phyloP scores from a whole-genome alignment of 805 yeast species.

The Wickerhamiella parazyma region DNA sequence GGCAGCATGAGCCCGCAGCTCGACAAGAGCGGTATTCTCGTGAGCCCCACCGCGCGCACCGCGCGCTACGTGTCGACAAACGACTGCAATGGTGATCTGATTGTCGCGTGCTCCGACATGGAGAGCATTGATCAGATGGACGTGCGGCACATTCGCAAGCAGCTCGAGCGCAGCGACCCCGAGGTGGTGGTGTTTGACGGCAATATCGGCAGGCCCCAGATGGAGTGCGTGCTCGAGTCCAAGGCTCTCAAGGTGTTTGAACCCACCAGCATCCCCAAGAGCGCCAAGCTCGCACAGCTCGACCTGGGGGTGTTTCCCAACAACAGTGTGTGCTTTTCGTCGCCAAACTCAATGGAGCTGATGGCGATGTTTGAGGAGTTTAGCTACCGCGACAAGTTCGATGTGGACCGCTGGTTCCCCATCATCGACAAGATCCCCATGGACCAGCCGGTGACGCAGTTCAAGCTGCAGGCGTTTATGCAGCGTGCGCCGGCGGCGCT shows the following conservation, averaged over 20 bases:
- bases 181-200: slow-evolving; percentile 49
- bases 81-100: slow-evolving; percentile 43
- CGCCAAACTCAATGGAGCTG: slow-evolving; percentile 62
- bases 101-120: slow-evolving; percentile 81
- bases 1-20: slow-evolving; percentile 18
- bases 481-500: slow-evolving; percentile 19
- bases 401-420: slow-evolving; percentile 63
- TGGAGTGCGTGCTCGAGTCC: slow-evolving; percentile 27
- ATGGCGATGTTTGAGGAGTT: slow-evolving; percentile 40
- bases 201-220: slow-evolving; percentile 39
- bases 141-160: slow-evolving; percentile 29
- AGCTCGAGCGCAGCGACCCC: slow-evolving; percentile 34
- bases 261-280: slow-evolving; percentile 64
- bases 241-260: slow-evolving; percentile 35
- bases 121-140: slow-evolving; percentile 43
- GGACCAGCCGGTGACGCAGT: slow-evolving; percentile 24
- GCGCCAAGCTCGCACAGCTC: slow-evolving; percentile 34
- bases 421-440: slow-evolving; percentile 45
- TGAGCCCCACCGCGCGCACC: slow-evolving; percentile 28
- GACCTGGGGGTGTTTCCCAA: slow-evolving; percentile 36
- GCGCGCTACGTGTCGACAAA: slow-evolving; percentile 69
- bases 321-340: slow-evolving; percentile 32
- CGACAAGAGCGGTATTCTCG: slow-evolving; percentile 31
- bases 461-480: slow-evolving; percentile 19
- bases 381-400: slow-evolving; percentile 30